These are phyloP conservation scores for Mycena sp. DNA, from an alignment of 1,284 basidiomycete species.

Conservation along the genomic window DNA sequence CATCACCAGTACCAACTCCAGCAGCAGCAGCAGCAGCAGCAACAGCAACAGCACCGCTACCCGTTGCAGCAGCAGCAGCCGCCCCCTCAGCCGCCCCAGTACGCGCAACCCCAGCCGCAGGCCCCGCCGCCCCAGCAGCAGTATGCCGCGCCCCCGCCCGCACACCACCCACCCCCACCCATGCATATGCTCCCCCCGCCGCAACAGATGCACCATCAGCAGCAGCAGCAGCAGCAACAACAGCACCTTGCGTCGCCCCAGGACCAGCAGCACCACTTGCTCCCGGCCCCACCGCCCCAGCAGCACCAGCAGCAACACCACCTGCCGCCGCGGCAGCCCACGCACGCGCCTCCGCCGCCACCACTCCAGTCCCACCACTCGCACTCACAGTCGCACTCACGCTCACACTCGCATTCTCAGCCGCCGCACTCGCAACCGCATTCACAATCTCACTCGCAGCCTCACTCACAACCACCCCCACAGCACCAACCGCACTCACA, in stretches of 20 bases:
- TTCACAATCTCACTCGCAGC: slow-evolving; percentile 27
- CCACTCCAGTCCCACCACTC: slow-evolving; percentile 42
- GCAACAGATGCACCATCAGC: slow-evolving; percentile 12
- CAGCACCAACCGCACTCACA: not conserved
- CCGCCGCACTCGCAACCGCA: not conserved
- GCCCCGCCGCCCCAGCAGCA: slow-evolving; percentile 8
- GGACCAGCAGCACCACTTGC: slow-evolving; percentile 1
- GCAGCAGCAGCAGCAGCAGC: slow-evolving; percentile 2
- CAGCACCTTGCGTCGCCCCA: slow-evolving; percentile 12
- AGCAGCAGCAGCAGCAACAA: slow-evolving; percentile 3
- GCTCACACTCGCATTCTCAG: slow-evolving; percentile 24
- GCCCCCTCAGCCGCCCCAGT: not conserved
- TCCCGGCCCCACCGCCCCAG: too few species aligned
- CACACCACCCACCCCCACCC: not conserved
- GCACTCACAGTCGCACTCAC: slow-evolving; percentile 37
- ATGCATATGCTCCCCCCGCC: slow-evolving; percentile 12
- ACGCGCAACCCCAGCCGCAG: not conserved
- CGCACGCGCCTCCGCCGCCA: too few species aligned
- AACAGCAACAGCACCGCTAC: slow-evolving; percentile 4
- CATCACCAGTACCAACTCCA: slow-evolving; percentile 18
- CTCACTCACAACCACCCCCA: slow-evolving; percentile 32
- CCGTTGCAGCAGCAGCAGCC: slow-evolving; percentile 5
- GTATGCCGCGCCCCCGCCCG: not conserved
- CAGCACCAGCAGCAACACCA: slow-evolving; percentile 43
- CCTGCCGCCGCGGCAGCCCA: slow-evolving; percentile 39